Base-by-base conservation (phyloP, 176 grass and related monocot genomes). In the Elaeis guineensis region DNA sequence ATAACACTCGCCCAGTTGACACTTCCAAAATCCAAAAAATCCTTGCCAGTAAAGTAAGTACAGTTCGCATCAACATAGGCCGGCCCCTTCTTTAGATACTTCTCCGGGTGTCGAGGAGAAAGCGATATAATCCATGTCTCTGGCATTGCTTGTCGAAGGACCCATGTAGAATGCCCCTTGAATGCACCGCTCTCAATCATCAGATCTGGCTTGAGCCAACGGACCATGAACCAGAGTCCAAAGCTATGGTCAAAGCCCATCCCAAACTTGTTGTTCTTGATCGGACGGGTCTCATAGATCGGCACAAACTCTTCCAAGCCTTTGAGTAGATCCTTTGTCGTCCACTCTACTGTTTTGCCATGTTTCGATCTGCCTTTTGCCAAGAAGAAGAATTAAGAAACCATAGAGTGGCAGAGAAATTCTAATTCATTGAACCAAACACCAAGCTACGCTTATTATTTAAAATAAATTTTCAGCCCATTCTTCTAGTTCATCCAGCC, bases 211-310 rank as follows among this genome's bases (percentile, higher is more conserved):
- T 97, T 91, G 52, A 97, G 65, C 87, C 86, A 91, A 29, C 81
- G 87, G 32, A 65, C 59, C 83, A 97, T 91, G 62, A 97, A 97
- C 87, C 93, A 97, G 58, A 97, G 81, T n/a, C 87, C 93, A 59
- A 97, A 97, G 54, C 87, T 97, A 66, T 97, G 92, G 55, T 97
- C 87, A 51, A 97, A 91, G 2, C 87, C 81, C 87, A 91, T 97
- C 3, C 93, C 93, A 56, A 85, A 80, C 81, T 78, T 81, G 64
- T 97, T 97, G 50, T 97, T 91, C 78, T 85, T 89, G 62, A 97
- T 91, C 16, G 93, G 93, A 2, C 84, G 93, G 12, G 81, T 79
- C 75, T 88, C 80, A 6, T 97, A 97, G 30, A 97, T 80, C 16
- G 81, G 87, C 54, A 85, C 81, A 69, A 97, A 97, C 66, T 91